Conservation (phyloP, 129 eudicot genomes). For the Ambrosia trifida region DNA sequence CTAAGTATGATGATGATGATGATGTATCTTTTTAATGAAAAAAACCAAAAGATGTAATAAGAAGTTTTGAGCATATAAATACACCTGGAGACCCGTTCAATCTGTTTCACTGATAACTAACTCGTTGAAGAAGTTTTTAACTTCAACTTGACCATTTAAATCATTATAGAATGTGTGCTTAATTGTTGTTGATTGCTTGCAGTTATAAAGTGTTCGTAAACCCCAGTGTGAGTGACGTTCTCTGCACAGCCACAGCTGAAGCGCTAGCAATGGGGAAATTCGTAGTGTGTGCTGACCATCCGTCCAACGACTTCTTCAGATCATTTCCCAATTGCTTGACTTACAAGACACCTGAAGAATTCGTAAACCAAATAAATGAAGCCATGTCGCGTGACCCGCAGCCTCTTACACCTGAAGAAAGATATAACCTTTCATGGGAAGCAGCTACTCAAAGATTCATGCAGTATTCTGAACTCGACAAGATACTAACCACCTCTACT, state of each 20-base stretch:
- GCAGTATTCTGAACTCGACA: constrained; percentile 84
- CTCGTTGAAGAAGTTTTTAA: no score
- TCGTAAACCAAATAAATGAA: constrained; percentile 68
- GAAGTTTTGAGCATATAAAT: background rate
- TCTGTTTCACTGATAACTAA: background rate
- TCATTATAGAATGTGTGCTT: background rate
- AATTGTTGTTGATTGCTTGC: constrained; percentile 30
- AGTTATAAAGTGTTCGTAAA: constrained; percentile 92
- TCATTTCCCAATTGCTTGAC: constrained; percentile 94
- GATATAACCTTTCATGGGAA: constrained; percentile 92
- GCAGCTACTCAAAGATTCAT: constrained; percentile 93
- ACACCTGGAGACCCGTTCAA: background rate
- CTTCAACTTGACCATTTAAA: no score
- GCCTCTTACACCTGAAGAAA: constrained; percentile 83
- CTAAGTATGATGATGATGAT: no score
- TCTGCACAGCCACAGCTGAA: constrained; percentile 98
- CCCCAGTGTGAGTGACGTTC: constrained; percentile 94
- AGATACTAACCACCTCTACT: constrained; percentile 39
- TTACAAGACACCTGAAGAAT: constrained; percentile 81
- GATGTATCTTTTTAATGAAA: background rate
- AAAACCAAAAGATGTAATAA: background rate
- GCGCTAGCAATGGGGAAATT: constrained; percentile 99
- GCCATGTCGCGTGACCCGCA: constrained; percentile 86
- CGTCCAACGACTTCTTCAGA: constrained; percentile 89
- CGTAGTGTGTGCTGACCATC: constrained; percentile 94